Conservation (phyloP, 495 filamentous ascomycete genomes). For the Bathelium albidoporum region DNA sequence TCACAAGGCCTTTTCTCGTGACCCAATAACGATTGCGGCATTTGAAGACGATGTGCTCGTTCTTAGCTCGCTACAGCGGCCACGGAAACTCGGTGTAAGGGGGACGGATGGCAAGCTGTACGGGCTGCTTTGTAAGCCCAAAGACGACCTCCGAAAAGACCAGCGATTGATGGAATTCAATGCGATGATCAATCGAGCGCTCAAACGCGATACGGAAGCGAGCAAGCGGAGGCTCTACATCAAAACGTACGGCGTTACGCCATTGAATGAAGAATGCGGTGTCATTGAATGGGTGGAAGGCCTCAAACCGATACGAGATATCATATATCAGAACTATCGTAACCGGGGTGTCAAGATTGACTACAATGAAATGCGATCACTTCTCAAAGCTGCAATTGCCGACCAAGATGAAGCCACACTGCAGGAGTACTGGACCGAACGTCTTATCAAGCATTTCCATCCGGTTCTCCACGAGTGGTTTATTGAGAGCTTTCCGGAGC, state of each 20-base stretch:
- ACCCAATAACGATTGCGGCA: conserved; percentile 49
- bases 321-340: conserved; percentile 67
- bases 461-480: conserved; percentile 91
- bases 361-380: conserved; percentile 48
- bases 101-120: conserved; percentile 85
- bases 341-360: conserved; percentile 49
- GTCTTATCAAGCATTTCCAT: conserved; percentile 55
- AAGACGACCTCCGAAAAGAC: conserved; percentile 94
- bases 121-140: conserved; percentile 88
- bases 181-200: conserved; percentile 85
- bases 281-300: conserved; percentile 99
- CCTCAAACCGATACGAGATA: conserved; percentile 84
- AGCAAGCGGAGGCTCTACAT: conserved; percentile 82
- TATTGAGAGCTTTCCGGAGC: conserved; percentile 84
- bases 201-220: conserved; percentile 83
- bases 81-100: conserved; percentile 76
- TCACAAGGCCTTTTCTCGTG: conserved; percentile 73
- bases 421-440: conserved; percentile 53
- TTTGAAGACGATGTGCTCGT: conserved; percentile 81
- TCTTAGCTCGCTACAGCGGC: conserved; percentile 84
- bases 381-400: conserved; percentile 49
- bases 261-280: conserved; percentile 94
- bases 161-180: conserved; percentile 99
- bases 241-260: conserved; percentile 92
- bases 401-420: conserved; percentile 39